phyloP scores from a whole-genome alignment of 2,329 filamentous ascomycete species.

The Trichoderma semiorbis region DNA sequence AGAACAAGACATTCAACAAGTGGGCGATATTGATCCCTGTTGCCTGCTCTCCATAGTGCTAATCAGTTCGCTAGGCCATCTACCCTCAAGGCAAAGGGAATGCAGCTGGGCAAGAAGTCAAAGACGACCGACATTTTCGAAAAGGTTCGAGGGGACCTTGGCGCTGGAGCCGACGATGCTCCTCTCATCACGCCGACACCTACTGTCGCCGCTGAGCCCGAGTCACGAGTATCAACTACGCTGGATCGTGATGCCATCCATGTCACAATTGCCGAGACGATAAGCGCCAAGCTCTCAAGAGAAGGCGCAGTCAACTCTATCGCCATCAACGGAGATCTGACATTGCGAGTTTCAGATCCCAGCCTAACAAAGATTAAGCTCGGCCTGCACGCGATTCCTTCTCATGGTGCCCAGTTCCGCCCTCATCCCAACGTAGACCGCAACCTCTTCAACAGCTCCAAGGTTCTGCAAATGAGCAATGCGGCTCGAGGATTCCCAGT shows the following conservation, averaged over 20 bases:
- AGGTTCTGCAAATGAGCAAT: conserved; percentile 87
- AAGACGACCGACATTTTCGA: conserved; percentile 98
- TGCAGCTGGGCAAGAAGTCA: conserved; percentile 98
- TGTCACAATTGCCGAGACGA: conserved; percentile 82
- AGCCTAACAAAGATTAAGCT: conserved; percentile 91
- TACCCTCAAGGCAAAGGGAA: conserved; percentile 87
- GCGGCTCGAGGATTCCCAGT: conserved; percentile 83
- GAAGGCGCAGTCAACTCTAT: conserved; percentile 86
- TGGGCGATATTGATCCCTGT: neutral
- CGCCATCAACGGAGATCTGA: conserved; percentile 86
- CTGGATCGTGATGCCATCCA: conserved; percentile 82
- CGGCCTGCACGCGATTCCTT: conserved; percentile 69
- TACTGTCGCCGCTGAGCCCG: conserved; percentile 48
- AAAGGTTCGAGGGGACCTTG: conserved; percentile 86
- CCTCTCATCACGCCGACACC: conserved; percentile 64
- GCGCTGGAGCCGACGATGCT: conserved; percentile 74
- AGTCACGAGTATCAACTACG: conserved; percentile 60
- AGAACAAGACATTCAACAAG: conserved; percentile 88
- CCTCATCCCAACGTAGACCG: conserved; percentile 97
- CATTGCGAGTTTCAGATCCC: conserved; percentile 83
- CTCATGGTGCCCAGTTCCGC: conserved; percentile 83
- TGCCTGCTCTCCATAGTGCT: neutral
- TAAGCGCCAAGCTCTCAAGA: conserved; percentile 81
- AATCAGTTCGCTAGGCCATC: conserved; percentile 42
- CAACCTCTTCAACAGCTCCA: conserved; percentile 75